phyloP scores from a whole-genome alignment of 441 rosid species.

The Erysimum pusillum region DNA sequence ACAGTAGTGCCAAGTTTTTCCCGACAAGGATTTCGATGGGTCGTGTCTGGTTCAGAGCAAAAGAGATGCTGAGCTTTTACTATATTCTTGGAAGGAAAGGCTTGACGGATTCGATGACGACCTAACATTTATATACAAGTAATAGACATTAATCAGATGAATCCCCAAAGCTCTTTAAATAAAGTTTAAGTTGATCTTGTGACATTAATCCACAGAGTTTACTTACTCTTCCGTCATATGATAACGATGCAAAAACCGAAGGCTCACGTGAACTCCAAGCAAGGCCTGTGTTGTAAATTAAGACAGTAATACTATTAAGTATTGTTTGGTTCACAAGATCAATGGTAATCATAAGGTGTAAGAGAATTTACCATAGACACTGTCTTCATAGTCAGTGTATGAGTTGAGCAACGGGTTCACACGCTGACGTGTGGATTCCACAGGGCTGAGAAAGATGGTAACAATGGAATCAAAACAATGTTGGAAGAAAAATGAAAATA shows the following conservation, averaged over 20 bases:
- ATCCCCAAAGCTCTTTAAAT: background rate
- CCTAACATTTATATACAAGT: constrained; percentile 49
- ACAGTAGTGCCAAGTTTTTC: constrained; percentile 21
- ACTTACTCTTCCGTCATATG: constrained; percentile 96
- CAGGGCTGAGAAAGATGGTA: constrained; percentile 54
- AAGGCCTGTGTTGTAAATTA: constrained; percentile 62
- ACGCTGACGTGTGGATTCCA: constrained; percentile 52
- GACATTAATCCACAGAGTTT: background rate
- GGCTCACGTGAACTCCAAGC: constrained; percentile 96
- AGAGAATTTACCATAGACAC: constrained; percentile 74
- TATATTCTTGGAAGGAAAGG: constrained; percentile 63
- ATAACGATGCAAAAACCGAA: constrained; percentile 90
- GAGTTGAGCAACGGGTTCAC: constrained; percentile 71
- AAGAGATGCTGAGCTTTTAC: constrained; percentile 33
- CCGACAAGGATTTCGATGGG: constrained; percentile 17
- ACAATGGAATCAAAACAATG: constrained; percentile 27
- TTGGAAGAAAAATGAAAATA: constrained; percentile 5
- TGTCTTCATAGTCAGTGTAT: constrained; percentile 89
- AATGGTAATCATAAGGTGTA: constrained; percentile 17
- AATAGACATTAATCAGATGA: constrained; percentile 30
- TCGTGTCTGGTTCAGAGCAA: constrained; percentile 16
- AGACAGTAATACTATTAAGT: background rate
- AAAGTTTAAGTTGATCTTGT: background rate
- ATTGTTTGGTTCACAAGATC: constrained; percentile 28
- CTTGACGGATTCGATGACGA: constrained; percentile 76